phyloP scores from a whole-genome alignment of 1,284 basidiomycete species.

The Ceraceosorus guamensis region DNA sequence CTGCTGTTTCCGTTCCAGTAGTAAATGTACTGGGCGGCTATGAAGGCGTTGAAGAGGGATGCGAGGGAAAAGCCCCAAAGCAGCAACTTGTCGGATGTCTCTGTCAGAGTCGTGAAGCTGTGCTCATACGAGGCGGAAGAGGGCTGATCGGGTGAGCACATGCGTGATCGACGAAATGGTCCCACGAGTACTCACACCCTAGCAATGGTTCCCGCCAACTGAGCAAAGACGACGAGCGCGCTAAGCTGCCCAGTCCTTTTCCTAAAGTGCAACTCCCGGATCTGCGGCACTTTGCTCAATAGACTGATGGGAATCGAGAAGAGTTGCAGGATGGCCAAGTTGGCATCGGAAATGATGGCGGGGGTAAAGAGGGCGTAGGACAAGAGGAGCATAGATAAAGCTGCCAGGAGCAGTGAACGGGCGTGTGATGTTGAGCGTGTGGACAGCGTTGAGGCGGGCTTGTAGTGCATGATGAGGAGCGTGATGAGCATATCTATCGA shows the following conservation, averaged over 20 bases:
- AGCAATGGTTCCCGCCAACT: slow-evolving; percentile 42
- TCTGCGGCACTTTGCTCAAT: slow-evolving; percentile 45
- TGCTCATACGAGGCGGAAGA: too few relatives aligned
- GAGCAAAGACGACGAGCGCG: slow-evolving; percentile 45
- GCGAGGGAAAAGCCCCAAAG: slow-evolving; percentile 46
- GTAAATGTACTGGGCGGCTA: slow-evolving; percentile 38
- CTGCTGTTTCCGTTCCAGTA: slow-evolving; percentile 34
- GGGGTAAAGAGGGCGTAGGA: slow-evolving; percentile 50
- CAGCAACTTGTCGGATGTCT: slow-evolving; percentile 44
- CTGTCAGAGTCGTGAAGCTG: slow-evolving; percentile 43
- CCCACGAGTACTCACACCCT: slow-evolving; percentile 16
- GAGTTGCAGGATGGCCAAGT: slow-evolving; percentile 37
- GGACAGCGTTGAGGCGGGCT: slow-evolving; percentile 19
- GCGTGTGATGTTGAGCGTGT: too few relatives aligned
- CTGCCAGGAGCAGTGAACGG: slow-evolving; percentile 70
- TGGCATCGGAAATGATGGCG: slow-evolving; percentile 20
- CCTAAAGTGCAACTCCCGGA: slow-evolving; percentile 38
- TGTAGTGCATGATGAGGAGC: slow-evolving; percentile 36
- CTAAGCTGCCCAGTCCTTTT: slow-evolving; percentile 44
- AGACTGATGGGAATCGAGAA: slow-evolving; percentile 44
- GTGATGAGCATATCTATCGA: slow-evolving; percentile 48
- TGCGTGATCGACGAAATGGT: not conserved
- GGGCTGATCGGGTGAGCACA: too few relatives aligned
- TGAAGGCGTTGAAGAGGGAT: slow-evolving; percentile 44
- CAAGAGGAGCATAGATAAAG: slow-evolving; percentile 78